Percentiles rank a stretch among this genome's conserved stretches.
Conservation (phyloP, 257 asterid genomes). For the Echites panduratus region DNA sequence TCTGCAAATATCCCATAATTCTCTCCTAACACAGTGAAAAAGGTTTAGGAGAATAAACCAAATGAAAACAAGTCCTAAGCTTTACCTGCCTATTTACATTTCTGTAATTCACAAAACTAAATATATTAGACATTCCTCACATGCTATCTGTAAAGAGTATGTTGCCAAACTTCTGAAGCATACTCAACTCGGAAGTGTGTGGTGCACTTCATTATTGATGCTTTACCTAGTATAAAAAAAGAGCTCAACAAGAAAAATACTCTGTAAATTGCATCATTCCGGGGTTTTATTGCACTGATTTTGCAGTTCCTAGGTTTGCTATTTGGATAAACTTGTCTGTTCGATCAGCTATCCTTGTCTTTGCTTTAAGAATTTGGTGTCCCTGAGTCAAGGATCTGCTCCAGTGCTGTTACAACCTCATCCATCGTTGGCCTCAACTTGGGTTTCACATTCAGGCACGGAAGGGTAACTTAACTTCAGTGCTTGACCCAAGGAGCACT, state of each 20-base stretch:
- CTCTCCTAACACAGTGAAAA: conserved; percentile 43
- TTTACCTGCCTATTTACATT: too few relatives aligned
- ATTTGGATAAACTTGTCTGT: conserved; percentile 23
- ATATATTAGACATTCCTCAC: too few relatives aligned
- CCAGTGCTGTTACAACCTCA: conserved; percentile 52
- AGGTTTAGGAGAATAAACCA: too few relatives aligned
- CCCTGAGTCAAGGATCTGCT: conserved; percentile 50
- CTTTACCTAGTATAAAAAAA: conserved; percentile 17
- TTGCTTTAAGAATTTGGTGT: conserved; percentile 13
- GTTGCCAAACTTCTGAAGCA: too few relatives aligned
- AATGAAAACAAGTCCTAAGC: too few relatives aligned
- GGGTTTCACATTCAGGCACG: conserved; percentile 60
- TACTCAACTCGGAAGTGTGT: conserved; percentile 59
- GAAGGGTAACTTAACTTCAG: conserved; percentile 54
- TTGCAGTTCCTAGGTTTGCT: conserved; percentile 2
- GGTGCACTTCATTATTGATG: conserved; percentile 19
- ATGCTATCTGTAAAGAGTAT: too few relatives aligned
- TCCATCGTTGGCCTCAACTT: conserved; percentile 65
- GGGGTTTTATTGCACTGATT: conserved; percentile 20
- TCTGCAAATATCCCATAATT: conserved; percentile 72
- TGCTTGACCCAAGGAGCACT: conserved; percentile 47
- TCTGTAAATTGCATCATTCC: not conserved
- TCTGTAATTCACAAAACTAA: too few relatives aligned
- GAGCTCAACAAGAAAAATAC: not conserved
- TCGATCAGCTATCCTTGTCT: conserved; percentile 23